A percentile compares a stretch with the other conserved stretches of the same genome.
Conservation (phyloP, 306 rosid genomes). For the Begonia peltatifolia region DNA sequence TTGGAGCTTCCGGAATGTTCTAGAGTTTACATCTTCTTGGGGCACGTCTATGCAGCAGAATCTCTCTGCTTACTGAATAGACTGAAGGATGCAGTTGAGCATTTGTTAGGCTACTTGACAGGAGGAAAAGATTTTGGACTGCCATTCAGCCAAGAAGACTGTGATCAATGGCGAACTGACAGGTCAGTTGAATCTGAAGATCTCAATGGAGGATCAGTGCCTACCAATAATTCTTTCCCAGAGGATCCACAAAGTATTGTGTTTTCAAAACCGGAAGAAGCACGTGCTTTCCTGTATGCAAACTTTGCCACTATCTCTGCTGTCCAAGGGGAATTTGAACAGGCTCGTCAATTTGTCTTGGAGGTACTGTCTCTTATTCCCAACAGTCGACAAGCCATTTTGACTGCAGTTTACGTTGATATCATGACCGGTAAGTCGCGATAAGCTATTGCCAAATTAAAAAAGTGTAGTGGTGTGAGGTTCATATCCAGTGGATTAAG, state of each 20-base stretch:
- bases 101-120: constrained; percentile 51
- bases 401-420: constrained; percentile 75
- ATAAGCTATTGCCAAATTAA: constrained; percentile 69
- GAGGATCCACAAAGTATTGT: constrained; percentile 29
- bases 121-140: constrained; percentile 41
- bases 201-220: constrained; percentile 40
- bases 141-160: constrained; percentile 79
- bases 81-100: constrained; percentile 75
- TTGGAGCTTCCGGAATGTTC: constrained; percentile 76
- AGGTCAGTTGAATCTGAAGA: constrained; percentile 62
- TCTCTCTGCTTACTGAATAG: constrained; percentile 82
- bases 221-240: not conserved
- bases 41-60: constrained; percentile 86
- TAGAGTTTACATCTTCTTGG: constrained; percentile 65
- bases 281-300: constrained; percentile 51
- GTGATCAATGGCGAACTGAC: constrained; percentile 45
- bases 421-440: constrained; percentile 58
- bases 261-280: constrained; percentile 88
- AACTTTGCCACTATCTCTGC: constrained; percentile 76
- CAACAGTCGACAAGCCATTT: constrained; percentile 61
- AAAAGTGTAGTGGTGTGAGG: constrained; percentile 56
- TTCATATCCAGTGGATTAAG: constrained; percentile 51
- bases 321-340: constrained; percentile 65
- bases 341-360: constrained; percentile 37
- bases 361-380: constrained; percentile 64